These are phyloP conservation scores for Saccharomycopsis oosterbeekiorum DNA, from an alignment of 805 yeast species.

Conservation along the genomic window DNA sequence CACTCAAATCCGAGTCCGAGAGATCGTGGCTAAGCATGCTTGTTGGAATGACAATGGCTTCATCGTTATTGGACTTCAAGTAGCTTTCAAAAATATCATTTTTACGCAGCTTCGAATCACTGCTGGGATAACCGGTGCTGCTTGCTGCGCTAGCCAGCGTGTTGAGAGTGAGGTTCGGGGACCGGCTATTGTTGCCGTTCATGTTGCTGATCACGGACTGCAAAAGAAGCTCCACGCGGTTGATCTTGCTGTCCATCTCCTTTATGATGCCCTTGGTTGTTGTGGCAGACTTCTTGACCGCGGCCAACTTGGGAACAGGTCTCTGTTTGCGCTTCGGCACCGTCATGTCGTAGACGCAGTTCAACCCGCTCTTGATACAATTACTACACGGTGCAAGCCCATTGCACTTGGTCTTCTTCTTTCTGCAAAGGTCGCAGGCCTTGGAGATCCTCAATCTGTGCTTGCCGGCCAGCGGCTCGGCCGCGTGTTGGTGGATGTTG, in stretches of 20 bases:
- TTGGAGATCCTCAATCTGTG: conserved; percentile 22
- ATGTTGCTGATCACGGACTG: neutral
- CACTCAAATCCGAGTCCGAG: neutral
- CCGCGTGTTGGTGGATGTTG: neutral
- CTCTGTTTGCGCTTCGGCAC: conserved; percentile 11
- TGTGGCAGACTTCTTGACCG: neutral
- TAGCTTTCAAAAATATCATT: neutral
- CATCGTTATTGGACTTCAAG: neutral
- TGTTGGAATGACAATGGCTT: neutral
- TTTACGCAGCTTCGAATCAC: neutral
- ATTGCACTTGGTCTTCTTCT: conserved; percentile 37
- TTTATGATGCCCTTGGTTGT: neutral
- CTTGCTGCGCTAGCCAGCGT: no score
- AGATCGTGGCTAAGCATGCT: neutral
- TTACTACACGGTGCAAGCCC: conserved; percentile 37
- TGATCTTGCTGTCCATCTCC: conserved; percentile 4
- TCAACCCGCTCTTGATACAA: conserved; percentile 27
- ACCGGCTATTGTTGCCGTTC: neutral
- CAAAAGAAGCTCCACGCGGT: conserved; percentile 1
- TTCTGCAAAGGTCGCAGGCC: conserved; percentile 40
- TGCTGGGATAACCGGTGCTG: no score
- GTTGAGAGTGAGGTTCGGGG: no score
- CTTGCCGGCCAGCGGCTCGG: neutral
- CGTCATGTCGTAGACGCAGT: conserved; percentile 31
- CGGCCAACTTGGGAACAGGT: neutral